Evolutionary conservation across 2,329 filamentous ascomycete genomes (phyloP).

Genomic region (Phialocephala subalpina): DNA sequence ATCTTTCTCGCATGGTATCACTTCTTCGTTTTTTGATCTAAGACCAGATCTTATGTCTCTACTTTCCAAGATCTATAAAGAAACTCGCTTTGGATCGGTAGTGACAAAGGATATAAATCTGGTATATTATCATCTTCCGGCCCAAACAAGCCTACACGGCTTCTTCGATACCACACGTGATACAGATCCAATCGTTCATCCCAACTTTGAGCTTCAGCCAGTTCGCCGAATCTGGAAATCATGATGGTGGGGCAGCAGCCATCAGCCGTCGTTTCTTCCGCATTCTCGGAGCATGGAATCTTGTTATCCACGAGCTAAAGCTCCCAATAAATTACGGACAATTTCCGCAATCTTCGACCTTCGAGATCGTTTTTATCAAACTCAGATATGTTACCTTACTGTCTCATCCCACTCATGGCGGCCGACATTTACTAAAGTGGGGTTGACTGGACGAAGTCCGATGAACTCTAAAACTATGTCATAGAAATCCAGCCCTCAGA

Average conservation of each 20-base stretch:
- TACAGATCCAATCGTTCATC: not conserved
- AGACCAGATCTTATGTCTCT: not conserved
- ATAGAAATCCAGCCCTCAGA: not conserved
- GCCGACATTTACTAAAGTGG: not conserved
- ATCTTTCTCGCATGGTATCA: not conserved
- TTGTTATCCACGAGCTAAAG: not conserved
- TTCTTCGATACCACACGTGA: not conserved
- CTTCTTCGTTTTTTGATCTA: not conserved
- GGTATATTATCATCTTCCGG: not conserved
- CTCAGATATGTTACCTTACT: not conserved
- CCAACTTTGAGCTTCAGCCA: not conserved
- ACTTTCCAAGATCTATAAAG: not conserved
- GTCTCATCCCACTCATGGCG: conserved; percentile 1
- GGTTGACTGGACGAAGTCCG: not conserved
- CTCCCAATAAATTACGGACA: not conserved
- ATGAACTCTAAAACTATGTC: not conserved
- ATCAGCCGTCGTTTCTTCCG: not conserved
- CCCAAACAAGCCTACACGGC: not conserved
- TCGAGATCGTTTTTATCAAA: not conserved
- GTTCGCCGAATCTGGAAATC: not conserved
- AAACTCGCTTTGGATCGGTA: not conserved
- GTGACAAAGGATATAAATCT: not conserved
- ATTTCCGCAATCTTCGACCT: not conserved
- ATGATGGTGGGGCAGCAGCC: not conserved
- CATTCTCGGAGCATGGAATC: not conserved